Evolutionary conservation across 2,329 filamentous ascomycete species (phyloP), one percentile per base, ranked within the genome.

Genomic region (Aspergillus pseudotamarii): DNA sequence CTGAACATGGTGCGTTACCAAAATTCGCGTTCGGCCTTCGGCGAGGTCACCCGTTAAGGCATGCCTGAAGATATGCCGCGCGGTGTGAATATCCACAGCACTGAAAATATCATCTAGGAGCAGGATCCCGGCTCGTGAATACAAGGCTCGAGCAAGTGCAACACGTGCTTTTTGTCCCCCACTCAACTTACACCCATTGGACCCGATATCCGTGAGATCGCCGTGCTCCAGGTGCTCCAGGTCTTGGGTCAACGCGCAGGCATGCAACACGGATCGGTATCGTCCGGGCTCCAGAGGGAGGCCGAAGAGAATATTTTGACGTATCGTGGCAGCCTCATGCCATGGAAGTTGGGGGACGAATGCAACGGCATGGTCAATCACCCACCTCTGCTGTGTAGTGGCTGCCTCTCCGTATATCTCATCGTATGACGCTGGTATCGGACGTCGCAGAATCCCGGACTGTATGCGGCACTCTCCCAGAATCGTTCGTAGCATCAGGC

Each of bases 141-240:
- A 94, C 19, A 94, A 81, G 1, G 91, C 91, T 57, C 91, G 83
- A 6, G 91, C 91, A 68, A 94, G 86, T 1, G 90, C 91, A 46
- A 94, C 84, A 56, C 91, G 86, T 89, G 91, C 93, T 73, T 91
- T 89, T 76, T 95, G 92, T 0, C 92, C 92, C 63, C 92, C 92
- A 64, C 89, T 92, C n/a, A 94, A 81, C 68, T 93, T 93, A 69
- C 94, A 91, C 8, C 92, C 92, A 65, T 93, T 92, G 10, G 90
- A 89, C 12, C 91, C 92, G 59, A 94, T 90, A 70, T 92, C 89
- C 0, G 92, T 94, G 46, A 85, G 78, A 70, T 93, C 90, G 6
- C 91, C 91, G 71, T 93, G 89, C 0, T 85, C 79, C 21, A 94
- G 83, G 79, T 91, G 91, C 28, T 89, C 85, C 32, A 94, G 79